These are phyloP conservation scores for Naegleria fowleri DNA, from an alignment of 208 protist genomes.

Conservation along the genomic window DNA sequence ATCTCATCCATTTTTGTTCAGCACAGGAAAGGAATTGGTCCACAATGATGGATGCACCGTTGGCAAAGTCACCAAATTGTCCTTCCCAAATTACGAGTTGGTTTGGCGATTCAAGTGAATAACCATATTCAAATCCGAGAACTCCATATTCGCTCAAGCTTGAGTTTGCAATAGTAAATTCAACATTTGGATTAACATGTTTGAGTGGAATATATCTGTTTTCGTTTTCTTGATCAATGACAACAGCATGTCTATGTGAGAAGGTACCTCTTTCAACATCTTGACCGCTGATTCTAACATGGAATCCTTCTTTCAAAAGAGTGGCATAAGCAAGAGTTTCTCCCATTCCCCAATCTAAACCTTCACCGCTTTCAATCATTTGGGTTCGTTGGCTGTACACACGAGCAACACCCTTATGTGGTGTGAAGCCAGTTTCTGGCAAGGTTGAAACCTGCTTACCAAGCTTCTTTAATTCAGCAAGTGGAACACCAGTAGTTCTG, in stretches of 20 bases:
- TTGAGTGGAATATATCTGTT: slow-evolving; percentile 65
- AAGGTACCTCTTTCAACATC: slow-evolving; percentile 96
- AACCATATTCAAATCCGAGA: slow-evolving; percentile 92
- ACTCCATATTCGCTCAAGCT: slow-evolving; percentile 91
- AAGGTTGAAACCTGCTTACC: slow-evolving; percentile 68
- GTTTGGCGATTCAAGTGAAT: slow-evolving; percentile 85
- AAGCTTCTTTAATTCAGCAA: slow-evolving; percentile 51
- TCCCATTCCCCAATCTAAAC: slow-evolving; percentile 85
- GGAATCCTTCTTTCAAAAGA: slow-evolving; percentile 81
- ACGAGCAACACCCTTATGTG: slow-evolving; percentile 65
- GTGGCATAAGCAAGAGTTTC: slow-evolving; percentile 89
- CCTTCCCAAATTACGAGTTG: slow-evolving; percentile 95
- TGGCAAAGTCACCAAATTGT: slow-evolving; percentile 98
- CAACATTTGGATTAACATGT: slow-evolving; percentile 64
- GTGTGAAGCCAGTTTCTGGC: slow-evolving; percentile 60
- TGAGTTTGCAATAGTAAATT: slow-evolving; percentile 83
- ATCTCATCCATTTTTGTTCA: slow-evolving; percentile 95
- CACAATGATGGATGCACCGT: slow-evolving; percentile 95
- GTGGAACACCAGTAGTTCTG: slow-evolving; percentile 58
- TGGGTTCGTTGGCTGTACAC: slow-evolving; percentile 70
- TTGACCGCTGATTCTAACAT: slow-evolving; percentile 84
- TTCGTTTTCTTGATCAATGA: slow-evolving; percentile 80
- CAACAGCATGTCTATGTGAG: slow-evolving; percentile 87
- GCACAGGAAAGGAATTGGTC: slow-evolving; percentile 89
- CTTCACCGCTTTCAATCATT: slow-evolving; percentile 57